Evolutionary conservation across 208 protist genomes (phyloP).

Genomic region (Crithidia fasciculata): DNA sequence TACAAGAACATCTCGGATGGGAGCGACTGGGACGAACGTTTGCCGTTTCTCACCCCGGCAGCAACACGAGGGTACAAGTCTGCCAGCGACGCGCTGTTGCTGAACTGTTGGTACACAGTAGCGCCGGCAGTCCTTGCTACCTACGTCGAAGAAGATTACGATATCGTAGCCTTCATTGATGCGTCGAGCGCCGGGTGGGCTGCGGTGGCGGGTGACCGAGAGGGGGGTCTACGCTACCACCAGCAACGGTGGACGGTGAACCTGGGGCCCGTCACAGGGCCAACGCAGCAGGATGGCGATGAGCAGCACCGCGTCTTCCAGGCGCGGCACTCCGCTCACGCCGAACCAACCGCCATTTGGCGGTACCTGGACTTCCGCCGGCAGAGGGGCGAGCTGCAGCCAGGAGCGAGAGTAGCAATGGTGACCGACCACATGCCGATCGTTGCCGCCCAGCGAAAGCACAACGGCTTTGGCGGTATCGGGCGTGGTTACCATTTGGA

Average conservation of each 20-base stretch:
- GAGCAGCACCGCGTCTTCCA: neutral
- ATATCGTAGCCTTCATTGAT: neutral
- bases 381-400: neutral
- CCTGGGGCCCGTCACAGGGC: neutral
- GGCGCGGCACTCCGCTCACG: neutral
- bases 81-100: neutral
- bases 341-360: neutral
- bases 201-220: neutral
- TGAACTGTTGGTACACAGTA: conserved; percentile 1
- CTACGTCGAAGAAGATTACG: neutral
- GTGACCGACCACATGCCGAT: conserved; percentile 9
- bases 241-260: conserved; percentile 9
- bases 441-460: conserved; percentile 2
- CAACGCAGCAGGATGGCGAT: neutral
- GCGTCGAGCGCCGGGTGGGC: conserved; percentile 6
- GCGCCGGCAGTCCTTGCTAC: neutral
- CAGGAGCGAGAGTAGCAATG: neutral
- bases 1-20: conserved; percentile 4
- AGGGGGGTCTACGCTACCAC: neutral
- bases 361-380: conserved; percentile 1
- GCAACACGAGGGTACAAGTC: neutral
- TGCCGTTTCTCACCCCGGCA: conserved; percentile 6
- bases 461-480: conserved; percentile 1
- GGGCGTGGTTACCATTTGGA: conserved; percentile 8
- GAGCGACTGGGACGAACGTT: conserved; percentile 9